Evolutionary conservation across 139 green algal genomes (phyloP).

Genomic region (Asterochloris erici): DNA sequence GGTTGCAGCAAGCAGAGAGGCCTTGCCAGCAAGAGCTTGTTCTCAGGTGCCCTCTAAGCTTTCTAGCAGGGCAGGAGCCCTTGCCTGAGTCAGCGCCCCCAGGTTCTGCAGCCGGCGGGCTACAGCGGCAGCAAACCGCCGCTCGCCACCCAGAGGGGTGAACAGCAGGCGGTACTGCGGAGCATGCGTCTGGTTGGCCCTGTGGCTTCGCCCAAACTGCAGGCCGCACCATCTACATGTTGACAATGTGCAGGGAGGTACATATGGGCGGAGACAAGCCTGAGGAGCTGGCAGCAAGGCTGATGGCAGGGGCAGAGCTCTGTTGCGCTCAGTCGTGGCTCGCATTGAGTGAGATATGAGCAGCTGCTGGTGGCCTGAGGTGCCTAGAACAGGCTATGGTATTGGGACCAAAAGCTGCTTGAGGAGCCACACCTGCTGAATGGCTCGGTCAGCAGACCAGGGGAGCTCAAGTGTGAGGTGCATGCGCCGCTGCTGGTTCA

Average conservation of each 20-base stretch:
- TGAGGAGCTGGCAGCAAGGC: no score
- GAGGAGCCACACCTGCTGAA: conserved; percentile 61
- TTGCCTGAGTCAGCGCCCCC: conserved; percentile 58
- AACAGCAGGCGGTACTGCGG: conserved; percentile 69
- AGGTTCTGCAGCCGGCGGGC: conserved; percentile 51
- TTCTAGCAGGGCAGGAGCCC: background rate
- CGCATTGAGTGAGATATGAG: no score
- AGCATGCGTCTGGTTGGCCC: conserved; percentile 50
- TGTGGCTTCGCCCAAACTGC: conserved; percentile 61
- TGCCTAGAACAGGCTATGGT: no score
- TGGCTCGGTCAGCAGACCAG: conserved; percentile 66
- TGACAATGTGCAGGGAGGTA: background rate
- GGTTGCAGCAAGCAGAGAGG: no score
- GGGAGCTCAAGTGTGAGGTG: conserved; percentile 65
- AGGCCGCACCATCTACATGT: background rate
- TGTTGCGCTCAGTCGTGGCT: no score
- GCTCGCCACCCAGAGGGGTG: conserved; percentile 57
- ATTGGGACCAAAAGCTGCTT: no score
- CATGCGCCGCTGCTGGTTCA: conserved; percentile 48
- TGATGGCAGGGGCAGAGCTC: no score
- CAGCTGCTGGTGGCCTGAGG: no score
- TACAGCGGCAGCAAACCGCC: conserved; percentile 50
- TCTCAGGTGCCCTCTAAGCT: no score
- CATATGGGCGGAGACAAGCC: background rate
- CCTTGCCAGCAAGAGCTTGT: no score